Percentiles rank a stretch among this genome's conserved stretches.
Evolutionary conservation across 2,329 filamentous ascomycete genomes (phyloP).

Genomic region (Alternaria sp.): DNA sequence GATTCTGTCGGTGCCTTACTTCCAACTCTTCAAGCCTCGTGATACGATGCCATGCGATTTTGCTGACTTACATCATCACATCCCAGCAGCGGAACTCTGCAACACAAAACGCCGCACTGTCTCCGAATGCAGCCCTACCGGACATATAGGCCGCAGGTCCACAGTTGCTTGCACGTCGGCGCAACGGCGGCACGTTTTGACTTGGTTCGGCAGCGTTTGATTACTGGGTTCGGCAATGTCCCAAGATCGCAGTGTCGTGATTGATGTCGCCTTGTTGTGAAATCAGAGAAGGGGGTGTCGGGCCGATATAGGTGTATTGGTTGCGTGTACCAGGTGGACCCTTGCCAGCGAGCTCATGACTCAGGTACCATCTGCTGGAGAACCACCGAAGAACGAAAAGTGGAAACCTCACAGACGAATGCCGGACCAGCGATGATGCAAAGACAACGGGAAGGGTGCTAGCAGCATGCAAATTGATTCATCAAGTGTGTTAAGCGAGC

Average conservation of each 20-base stretch:
- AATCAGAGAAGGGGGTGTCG: slow-evolving; percentile 8
- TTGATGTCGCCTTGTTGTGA: background rate
- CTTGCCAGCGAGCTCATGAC: slow-evolving; percentile 11
- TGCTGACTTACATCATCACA: slow-evolving; percentile 11
- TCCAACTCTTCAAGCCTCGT: slow-evolving; percentile 11
- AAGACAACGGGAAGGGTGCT: slow-evolving; percentile 7
- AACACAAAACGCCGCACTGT: slow-evolving; percentile 5
- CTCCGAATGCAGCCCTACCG: slow-evolving; percentile 18
- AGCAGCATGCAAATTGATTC: slow-evolving; percentile 13
- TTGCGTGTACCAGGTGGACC: slow-evolving; percentile 10
- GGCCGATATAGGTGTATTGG: slow-evolving; percentile 10
- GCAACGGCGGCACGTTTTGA: slow-evolving; percentile 5
- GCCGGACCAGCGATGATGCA: slow-evolving; percentile 15
- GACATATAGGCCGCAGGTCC: slow-evolving; percentile 7
- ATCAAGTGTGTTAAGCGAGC: slow-evolving; percentile 8
- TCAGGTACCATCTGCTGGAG: slow-evolving; percentile 18
- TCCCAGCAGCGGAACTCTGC: slow-evolving; percentile 4
- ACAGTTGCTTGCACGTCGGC: slow-evolving; percentile 6
- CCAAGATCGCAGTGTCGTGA: slow-evolving; percentile 10
- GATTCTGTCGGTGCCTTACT: slow-evolving; percentile 9
- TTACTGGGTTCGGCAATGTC: slow-evolving; percentile 9
- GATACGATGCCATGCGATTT: slow-evolving; percentile 1
- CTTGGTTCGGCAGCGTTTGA: slow-evolving; percentile 3
- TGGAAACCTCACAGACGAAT: slow-evolving; percentile 7
- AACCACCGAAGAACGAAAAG: slow-evolving; percentile 21